phyloP scores from a whole-genome alignment of 2,329 filamentous ascomycete species.

The Pochonia chlamydosporia region DNA sequence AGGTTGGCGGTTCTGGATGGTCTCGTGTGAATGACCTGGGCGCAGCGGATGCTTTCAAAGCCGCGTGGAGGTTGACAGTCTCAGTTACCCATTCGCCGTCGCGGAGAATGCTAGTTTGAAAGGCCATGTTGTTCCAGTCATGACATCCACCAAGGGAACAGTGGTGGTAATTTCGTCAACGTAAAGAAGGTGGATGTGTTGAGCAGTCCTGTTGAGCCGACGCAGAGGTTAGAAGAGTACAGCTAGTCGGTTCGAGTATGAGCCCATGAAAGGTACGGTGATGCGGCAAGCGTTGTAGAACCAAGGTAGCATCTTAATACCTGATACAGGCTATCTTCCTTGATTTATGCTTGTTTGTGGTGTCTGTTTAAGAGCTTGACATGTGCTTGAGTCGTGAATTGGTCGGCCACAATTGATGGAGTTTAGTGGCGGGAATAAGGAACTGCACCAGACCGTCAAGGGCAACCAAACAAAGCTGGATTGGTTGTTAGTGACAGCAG shows the following conservation, averaged over 20 bases:
- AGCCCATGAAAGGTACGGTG: not conserved
- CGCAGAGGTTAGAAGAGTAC: not conserved
- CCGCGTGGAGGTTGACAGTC: conserved; percentile 38
- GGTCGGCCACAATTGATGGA: not conserved
- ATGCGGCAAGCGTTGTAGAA: not conserved
- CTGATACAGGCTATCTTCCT: not conserved
- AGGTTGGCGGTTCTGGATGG: conserved; percentile 39
- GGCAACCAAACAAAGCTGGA: too few relatives aligned
- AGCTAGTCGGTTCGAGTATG: not conserved
- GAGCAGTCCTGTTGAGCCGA: not conserved
- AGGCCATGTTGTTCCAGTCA: conserved; percentile 29
- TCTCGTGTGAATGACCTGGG: conserved; percentile 24
- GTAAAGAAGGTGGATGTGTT: not conserved
- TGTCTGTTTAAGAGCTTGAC: too few relatives aligned
- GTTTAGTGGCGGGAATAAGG: not conserved
- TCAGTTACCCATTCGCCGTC: conserved; percentile 53
- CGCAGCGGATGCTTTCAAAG: conserved; percentile 32
- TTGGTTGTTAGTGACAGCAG: too few relatives aligned
- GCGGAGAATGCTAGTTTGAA: conserved; percentile 49
- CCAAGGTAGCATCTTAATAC: not conserved
- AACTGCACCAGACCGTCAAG: conserved; percentile 12
- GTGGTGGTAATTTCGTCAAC: not conserved
- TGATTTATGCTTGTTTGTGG: not conserved
- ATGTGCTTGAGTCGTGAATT: too few relatives aligned
- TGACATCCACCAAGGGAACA: conserved; percentile 1